Percentiles rank a stretch among this genome's conserved stretches.
Evolutionary conservation across 306 rosid genomes (phyloP).

Genomic region (Dalbergia cultrata): DNA sequence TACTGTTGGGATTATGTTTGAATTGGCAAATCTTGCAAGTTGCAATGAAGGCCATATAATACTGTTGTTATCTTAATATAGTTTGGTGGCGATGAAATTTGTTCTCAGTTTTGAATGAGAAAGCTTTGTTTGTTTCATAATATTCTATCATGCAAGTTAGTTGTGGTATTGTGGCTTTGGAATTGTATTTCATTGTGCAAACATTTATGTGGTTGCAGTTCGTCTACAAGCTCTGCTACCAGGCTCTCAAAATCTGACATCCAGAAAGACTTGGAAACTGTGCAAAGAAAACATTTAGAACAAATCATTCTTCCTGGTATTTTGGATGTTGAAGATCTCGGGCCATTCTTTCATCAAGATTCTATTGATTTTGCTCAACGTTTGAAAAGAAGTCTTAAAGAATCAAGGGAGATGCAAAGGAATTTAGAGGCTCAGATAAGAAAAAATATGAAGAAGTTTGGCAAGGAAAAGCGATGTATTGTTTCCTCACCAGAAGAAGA

Average conservation of each 20-base stretch:
- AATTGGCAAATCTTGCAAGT: conserved; percentile 19
- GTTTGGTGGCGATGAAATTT: conserved; percentile 1
- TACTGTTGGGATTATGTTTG: conserved; percentile 22
- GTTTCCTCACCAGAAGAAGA: conserved; percentile 76
- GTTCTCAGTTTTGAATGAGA: conserved; percentile 41
- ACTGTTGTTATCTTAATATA: conserved; percentile 20
- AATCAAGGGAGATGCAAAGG: conserved; percentile 79
- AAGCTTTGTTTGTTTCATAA: conserved; percentile 27
- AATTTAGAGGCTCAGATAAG: conserved; percentile 68
- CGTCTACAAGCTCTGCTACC: conserved; percentile 55
- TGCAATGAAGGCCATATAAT: conserved; percentile 27
- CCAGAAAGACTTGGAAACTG: conserved; percentile 82
- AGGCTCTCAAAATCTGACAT: conserved; percentile 75
- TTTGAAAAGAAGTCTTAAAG: conserved; percentile 69
- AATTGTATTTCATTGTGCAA: conserved; percentile 49
- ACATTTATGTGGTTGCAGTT: conserved; percentile 67
- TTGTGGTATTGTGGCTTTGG: conserved; percentile 37
- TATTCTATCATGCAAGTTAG: conserved; percentile 32
- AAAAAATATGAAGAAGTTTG: conserved; percentile 73
- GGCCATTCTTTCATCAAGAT: conserved; percentile 64
- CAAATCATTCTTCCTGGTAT: conserved; percentile 77
- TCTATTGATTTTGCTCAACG: conserved; percentile 68
- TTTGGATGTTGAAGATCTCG: conserved; percentile 73
- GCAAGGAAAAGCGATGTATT: conserved; percentile 70
- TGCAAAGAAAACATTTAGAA: conserved; percentile 76